Evolutionary conservation across 2,329 filamentous ascomycete genomes (phyloP).

Genomic region (Pseudogymnoascus sp.): DNA sequence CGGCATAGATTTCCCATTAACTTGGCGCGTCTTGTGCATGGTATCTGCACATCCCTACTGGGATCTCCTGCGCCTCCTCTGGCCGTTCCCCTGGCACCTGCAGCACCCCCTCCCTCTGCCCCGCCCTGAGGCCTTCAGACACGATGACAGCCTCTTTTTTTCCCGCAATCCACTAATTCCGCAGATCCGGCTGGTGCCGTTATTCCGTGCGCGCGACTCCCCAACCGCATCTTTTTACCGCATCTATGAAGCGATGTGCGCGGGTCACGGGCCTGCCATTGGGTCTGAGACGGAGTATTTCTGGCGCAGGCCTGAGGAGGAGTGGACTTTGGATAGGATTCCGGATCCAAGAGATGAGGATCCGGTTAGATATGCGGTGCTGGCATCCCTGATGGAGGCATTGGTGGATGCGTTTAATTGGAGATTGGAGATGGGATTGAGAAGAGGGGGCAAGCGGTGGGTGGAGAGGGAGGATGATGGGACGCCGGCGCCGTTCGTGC

Average conservation of each 20-base stretch:
- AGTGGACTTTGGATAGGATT: constrained; percentile 21
- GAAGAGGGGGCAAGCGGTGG: constrained; percentile 16
- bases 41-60: background rate
- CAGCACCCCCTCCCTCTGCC: constrained; percentile 16
- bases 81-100: constrained; percentile 11
- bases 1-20: background rate
- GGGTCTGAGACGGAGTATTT: constrained; percentile 21
- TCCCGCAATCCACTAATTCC: background rate
- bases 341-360: constrained; percentile 23
- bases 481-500: constrained; percentile 15
- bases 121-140: constrained; percentile 36
- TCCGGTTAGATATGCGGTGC: constrained; percentile 25
- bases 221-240: constrained; percentile 23
- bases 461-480: constrained; percentile 16
- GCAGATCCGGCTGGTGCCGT: background rate
- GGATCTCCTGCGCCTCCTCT: background rate
- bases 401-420: constrained; percentile 25
- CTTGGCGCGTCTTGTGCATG: background rate
- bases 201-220: constrained; percentile 20
- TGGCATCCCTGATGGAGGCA: constrained; percentile 23
- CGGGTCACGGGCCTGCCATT: constrained; percentile 16
- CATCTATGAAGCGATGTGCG: constrained; percentile 22
- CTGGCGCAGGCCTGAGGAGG: constrained; percentile 19
- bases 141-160: constrained; percentile 35
- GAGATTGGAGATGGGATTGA: constrained; percentile 20